Evolutionary conservation across 202 grass and related monocot genomes (phyloP), one percentile per base, ranked within the genome.

Genomic region (Cymbopogon flexuosus): DNA sequence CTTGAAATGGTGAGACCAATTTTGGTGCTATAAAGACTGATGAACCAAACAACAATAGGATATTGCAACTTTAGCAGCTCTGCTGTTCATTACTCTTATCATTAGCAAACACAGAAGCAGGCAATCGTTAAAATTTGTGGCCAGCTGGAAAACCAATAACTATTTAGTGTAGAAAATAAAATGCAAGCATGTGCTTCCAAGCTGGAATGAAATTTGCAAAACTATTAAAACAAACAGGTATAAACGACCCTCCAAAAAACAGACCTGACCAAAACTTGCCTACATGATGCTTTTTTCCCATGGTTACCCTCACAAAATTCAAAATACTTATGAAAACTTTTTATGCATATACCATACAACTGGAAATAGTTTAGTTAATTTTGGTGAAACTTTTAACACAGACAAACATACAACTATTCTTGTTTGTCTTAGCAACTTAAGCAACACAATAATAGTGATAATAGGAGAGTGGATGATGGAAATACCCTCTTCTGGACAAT

Each of bases 401-500:
- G 15, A 42, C 16, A 39, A 70, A 13, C 29, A 73, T 73, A 3
- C 15, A 72, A 52, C 61, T 41, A 15, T 42, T 54, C 39, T 56
- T 84, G 62, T 18, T 63, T 79, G 5, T 68, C 62, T 62, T 68
- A 0, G 22, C 5, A 69, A 69, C 16, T 43, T 76, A 40, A 73
- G 21, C 58, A 33, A 66, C 47, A 73, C 27, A 5, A 42, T 2
- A 37, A 60, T 31, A 63, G 43, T 65, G 36, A 84, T 51, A 79
- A 58, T 6, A 68, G 23, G 81, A 62, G 10, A 68, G 23, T 19
- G 69, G 56, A 29, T 14, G 14, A 84, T 74, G 8, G 7, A 72
- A 35, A 64, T 66, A 99, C 96, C 90, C 91, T 93, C 84, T 98
- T 99, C 76, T 82, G 90, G 34, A 96, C 78, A 90, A 96, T 93